These are phyloP conservation scores for Lyophyllum shimeji DNA, from an alignment of 768 basidiomycete species.

Conservation along the genomic window DNA sequence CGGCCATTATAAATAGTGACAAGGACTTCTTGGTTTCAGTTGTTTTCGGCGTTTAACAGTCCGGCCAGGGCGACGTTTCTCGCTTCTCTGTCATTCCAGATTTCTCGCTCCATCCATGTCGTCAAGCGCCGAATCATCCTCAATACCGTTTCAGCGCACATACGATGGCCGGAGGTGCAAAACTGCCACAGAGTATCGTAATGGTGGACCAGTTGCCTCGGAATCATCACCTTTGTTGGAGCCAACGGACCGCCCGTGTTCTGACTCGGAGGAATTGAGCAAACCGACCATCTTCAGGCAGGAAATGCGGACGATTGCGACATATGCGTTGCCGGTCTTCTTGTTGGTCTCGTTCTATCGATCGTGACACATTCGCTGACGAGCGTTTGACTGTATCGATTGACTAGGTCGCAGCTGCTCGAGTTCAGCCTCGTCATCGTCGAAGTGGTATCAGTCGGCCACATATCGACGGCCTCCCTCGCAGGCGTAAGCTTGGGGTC, in stretches of 20 bases:
- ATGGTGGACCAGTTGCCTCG: constrained; percentile 12
- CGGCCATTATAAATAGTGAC: too few species aligned
- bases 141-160: neutral
- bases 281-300: constrained; percentile 8
- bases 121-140: neutral
- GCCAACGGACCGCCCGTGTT: constrained; percentile 18
- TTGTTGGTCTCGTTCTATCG: constrained; percentile 16
- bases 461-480: constrained; percentile 83
- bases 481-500: constrained; percentile 77
- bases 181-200: neutral
- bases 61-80: neutral
- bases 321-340: constrained; percentile 6
- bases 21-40: neutral
- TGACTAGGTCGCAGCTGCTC: constrained; percentile 64
- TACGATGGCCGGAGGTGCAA: neutral
- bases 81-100: neutral
- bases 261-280: constrained; percentile 10
- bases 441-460: constrained; percentile 87
- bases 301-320: constrained; percentile 2
- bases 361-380: neutral
- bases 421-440: constrained; percentile 87
- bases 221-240: constrained; percentile 65
- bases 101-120: neutral
- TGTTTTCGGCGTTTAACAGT: neutral
- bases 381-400: neutral